Conservation (phyloP, 2,329 filamentous ascomycete genomes). For the Karstenula rhodostoma region DNA sequence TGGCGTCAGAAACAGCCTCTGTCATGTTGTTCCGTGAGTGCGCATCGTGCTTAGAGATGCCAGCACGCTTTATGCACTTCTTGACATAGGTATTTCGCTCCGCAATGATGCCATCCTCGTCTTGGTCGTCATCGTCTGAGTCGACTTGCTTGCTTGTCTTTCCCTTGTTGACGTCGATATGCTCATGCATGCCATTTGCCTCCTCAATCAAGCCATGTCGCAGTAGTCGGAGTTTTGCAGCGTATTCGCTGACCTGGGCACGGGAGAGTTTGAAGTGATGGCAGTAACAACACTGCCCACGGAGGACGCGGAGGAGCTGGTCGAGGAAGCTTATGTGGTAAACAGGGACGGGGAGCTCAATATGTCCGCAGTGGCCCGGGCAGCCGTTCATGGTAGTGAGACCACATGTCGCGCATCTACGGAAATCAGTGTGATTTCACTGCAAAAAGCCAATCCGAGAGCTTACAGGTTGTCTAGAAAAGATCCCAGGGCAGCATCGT, state of each 20-base stretch:
- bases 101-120: conserved; percentile 67
- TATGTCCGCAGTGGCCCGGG: conserved; percentile 92
- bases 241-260: conserved; percentile 77
- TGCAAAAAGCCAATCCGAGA: conserved; percentile 17
- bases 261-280: conserved; percentile 83
- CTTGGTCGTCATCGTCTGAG: conserved; percentile 65
- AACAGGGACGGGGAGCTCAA: conserved; percentile 89
- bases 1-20: conserved; percentile 80
- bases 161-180: conserved; percentile 53
- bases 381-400: conserved; percentile 77
- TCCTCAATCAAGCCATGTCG: conserved; percentile 83
- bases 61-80: conserved; percentile 70
- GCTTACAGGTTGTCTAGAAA: conserved; percentile 84
- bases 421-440: conserved; percentile 7
- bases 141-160: conserved; percentile 50
- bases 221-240: conserved; percentile 84
- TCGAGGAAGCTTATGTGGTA: conserved; percentile 99
- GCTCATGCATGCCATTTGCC: conserved; percentile 60
- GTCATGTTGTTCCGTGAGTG: conserved; percentile 71
- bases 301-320: conserved; percentile 83
- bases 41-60: conserved; percentile 52
- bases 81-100: conserved; percentile 75
- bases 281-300: conserved; percentile 91
- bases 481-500: conserved; percentile 89
- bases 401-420: conserved; percentile 90